Percentiles rank a stretch among this genome's conserved stretches.
Conservation (phyloP, 2,329 filamentous ascomycete genomes). For the Mycosphaerella sp. region DNA sequence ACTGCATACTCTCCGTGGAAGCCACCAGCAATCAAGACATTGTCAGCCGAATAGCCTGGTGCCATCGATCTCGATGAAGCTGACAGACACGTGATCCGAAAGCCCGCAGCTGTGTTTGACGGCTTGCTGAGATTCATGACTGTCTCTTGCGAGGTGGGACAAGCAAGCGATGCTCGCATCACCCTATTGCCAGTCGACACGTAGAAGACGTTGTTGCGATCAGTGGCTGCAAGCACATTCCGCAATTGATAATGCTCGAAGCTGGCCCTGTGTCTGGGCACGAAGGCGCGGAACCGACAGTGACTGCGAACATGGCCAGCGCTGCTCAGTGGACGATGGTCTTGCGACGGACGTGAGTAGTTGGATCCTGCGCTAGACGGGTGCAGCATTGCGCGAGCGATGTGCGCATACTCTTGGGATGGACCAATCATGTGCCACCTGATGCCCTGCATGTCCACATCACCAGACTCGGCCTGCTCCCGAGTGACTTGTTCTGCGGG, state of each 20-base stretch:
- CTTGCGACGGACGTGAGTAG: background rate
- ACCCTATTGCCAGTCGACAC: constrained; percentile 42
- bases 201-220: constrained; percentile 52
- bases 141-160: constrained; percentile 37
- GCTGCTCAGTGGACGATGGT: background rate
- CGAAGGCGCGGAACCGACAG: constrained; percentile 30
- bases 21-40: constrained; percentile 47
- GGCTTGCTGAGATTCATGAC: constrained; percentile 45
- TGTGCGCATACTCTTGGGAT: constrained; percentile 17
- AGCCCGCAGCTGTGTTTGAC: constrained; percentile 9
- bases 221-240: constrained; percentile 51
- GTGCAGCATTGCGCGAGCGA: constrained; percentile 30
- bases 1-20: constrained; percentile 54
- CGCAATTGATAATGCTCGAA: constrained; percentile 56
- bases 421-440: constrained; percentile 31
- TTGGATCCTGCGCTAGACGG: constrained; percentile 14
- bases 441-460: constrained; percentile 35
- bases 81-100: constrained; percentile 22
- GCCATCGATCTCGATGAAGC: constrained; percentile 8
- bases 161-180: constrained; percentile 45
- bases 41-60: background rate
- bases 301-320: constrained; percentile 15
- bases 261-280: constrained; percentile 43
- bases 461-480: constrained; percentile 13
- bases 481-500: constrained; percentile 18